Base-by-base conservation (phyloP, 495 filamentous ascomycete species). In the Melanomma pulvis-pyrius region DNA sequence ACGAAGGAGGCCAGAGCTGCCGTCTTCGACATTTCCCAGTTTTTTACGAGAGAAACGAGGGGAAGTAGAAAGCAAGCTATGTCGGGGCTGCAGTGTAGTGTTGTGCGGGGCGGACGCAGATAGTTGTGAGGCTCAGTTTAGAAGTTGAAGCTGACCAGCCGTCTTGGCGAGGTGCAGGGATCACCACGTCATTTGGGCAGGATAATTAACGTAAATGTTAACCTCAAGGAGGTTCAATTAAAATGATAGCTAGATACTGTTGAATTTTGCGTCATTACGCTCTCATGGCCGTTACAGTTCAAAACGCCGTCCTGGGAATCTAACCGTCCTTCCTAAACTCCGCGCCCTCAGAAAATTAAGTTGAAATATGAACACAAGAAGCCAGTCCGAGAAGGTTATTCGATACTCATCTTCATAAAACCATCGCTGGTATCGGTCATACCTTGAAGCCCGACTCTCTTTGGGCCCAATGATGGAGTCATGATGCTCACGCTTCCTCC, bases 341-440 rank as follows among this genome's bases (percentile, higher is more conserved):
- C 64, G 26, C 64, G 56, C 64, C 55, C 17, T 25, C 2, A 54
- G 22, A 24, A 30, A 32, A 26, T 19, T 29, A 29, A 26, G 13
- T n/a, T 17, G 29, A 24, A 3, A 32, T 54, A 54, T 54, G 13
- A 25, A 21, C 19, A 48, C 39, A 24, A 15, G 17, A 64, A 25
- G 21, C 9, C 4, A 12, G 47, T 1, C 28, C n/a, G 9, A n/a
- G 17, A 15, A 22, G 24, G 15, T 70, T 63, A 90, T 71, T 97
- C 92, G 73, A 97, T 93, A 74, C 91, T 97, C 92, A 98, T 93
- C 72, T 94, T 92, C 90, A 96, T 97, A 68, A 98, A 81, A 22
- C 92, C 91, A 78, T 98, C 94, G 72, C 92, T 90, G 2, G 96
- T 94, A 79, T 98, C 96, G 52, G 82, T 91, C 92, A 98, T 97